These are phyloP conservation scores for Loxodes magnus DNA, from an alignment of 73 alveolate genomes.

Conservation along the genomic window DNA sequence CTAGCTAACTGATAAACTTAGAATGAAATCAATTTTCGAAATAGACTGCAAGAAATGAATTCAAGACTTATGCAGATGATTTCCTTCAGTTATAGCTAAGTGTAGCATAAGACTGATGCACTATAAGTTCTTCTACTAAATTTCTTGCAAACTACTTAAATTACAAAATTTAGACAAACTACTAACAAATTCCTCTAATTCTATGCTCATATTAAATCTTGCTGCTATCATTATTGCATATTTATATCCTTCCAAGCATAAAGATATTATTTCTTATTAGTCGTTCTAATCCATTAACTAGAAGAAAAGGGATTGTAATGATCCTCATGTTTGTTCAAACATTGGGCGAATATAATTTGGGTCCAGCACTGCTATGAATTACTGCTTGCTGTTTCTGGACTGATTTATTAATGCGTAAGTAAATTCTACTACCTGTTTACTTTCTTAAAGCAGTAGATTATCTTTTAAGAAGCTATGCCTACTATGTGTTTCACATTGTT, in stretches of 20 bases:
- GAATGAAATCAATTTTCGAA: slow-evolving; percentile 39
- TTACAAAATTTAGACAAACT: slow-evolving; percentile 46
- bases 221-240: slow-evolving; percentile 50
- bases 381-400: slow-evolving; percentile 18
- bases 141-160: slow-evolving; percentile 19
- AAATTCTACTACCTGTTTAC: slow-evolving; percentile 63
- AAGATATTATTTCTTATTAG: slow-evolving; percentile 24
- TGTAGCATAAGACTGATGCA: slow-evolving; percentile 43
- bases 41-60: slow-evolving; percentile 39
- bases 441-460: slow-evolving; percentile 55
- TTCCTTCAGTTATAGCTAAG: slow-evolving; percentile 52
- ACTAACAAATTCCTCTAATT: slow-evolving; percentile 50
- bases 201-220: slow-evolving; percentile 38
- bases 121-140: slow-evolving; percentile 44
- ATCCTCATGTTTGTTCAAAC: slow-evolving; percentile 60
- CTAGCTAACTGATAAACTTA: no score
- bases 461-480: slow-evolving; percentile 61
- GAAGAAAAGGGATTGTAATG: slow-evolving; percentile 57
- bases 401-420: slow-evolving; percentile 56
- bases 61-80: slow-evolving; percentile 43
- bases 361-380: slow-evolving; percentile 39
- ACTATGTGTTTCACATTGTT: no score
- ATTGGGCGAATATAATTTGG: slow-evolving; percentile 47
- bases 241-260: slow-evolving; percentile 47
- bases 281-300: slow-evolving; percentile 62